phyloP scores from a whole-genome alignment of 345 rosid species.

The Bruguiera sexangula region DNA sequence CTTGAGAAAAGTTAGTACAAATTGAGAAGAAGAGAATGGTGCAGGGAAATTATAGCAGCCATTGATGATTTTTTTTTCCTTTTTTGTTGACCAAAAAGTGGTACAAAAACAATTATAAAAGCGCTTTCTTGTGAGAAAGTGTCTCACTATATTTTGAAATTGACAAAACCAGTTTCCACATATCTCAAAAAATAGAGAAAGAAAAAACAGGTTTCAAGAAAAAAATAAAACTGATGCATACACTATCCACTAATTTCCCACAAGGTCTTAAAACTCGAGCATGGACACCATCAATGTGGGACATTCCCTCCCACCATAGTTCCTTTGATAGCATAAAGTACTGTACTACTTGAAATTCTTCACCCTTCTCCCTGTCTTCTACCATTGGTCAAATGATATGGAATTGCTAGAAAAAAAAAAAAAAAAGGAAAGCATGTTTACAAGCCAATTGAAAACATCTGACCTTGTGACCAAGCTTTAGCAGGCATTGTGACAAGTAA shows the following conservation, averaged over 20 bases:
- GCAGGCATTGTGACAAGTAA: conserved; percentile 82
- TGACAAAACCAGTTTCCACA: too few species aligned
- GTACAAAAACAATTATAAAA: not conserved
- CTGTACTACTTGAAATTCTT: too few species aligned
- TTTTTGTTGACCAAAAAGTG: not conserved
- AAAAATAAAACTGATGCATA: not conserved
- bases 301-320: not conserved
- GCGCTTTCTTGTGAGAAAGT: not conserved
- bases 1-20: too few species aligned
- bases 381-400: too few species aligned
- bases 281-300: not conserved
- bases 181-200: too few species aligned
- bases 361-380: too few species aligned
- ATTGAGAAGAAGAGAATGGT: too few species aligned
- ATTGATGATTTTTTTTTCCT: not conserved
- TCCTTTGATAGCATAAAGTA: not conserved
- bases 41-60: not conserved
- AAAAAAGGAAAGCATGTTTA: not conserved
- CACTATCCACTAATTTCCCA: not conserved
- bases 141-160: too few species aligned
- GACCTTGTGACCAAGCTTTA: conserved; percentile 95
- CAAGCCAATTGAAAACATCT: conserved; percentile 11
- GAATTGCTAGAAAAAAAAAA: not conserved
- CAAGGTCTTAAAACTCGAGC: not conserved
- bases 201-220: not conserved